Conservation (phyloP, 2,329 filamentous ascomycete genomes). For the Catunica adiposa region DNA sequence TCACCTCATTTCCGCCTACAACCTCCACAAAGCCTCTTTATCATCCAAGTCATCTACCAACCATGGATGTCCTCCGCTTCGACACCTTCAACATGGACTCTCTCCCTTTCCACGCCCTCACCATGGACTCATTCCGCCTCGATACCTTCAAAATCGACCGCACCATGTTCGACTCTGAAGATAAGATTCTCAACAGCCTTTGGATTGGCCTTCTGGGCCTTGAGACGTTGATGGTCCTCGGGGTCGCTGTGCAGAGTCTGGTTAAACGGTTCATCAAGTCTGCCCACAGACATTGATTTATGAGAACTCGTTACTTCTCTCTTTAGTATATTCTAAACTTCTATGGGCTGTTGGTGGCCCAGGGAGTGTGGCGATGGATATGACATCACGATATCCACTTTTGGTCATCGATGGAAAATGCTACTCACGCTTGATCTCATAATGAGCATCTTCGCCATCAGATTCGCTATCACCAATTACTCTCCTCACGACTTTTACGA, state of each 20-base stretch:
- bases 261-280: constrained; percentile 17
- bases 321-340: background rate
- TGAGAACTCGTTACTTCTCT: background rate
- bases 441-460: too few species aligned
- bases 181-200: constrained; percentile 28
- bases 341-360: too few species aligned
- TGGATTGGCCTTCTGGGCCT: constrained; percentile 32
- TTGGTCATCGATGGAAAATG: too few species aligned
- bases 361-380: background rate
- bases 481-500: background rate
- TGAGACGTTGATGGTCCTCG: constrained; percentile 29
- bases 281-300: constrained; percentile 1
- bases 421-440: too few species aligned
- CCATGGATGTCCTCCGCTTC: constrained; percentile 2
- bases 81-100: background rate
- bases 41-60: background rate
- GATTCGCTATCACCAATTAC: background rate
- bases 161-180: constrained; percentile 21
- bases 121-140: constrained; percentile 1
- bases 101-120: background rate
- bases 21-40: too few species aligned
- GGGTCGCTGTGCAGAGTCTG: constrained; percentile 22
- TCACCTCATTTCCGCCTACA: too few species aligned
- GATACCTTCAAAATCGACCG: constrained; percentile 11
- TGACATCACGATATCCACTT: background rate